Percentiles rank a stretch among this genome's conserved stretches.
Conservation (phyloP, 192 early-diverging fungal species). For the Coemansia sp. region DNA sequence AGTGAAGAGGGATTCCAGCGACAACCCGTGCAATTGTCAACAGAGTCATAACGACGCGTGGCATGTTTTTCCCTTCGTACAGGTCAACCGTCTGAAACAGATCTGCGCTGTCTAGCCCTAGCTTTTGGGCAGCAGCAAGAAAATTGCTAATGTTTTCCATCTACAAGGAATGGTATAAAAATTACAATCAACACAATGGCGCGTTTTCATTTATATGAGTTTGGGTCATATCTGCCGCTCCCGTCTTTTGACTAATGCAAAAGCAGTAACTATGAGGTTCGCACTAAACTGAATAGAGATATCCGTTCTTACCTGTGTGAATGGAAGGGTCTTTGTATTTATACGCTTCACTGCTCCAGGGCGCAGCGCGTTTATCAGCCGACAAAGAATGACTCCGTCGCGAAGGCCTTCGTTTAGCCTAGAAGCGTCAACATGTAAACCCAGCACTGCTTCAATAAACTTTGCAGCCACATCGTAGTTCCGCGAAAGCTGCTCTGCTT, state of each 20-base stretch:
- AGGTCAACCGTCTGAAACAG: slow-evolving; percentile 80
- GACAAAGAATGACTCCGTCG: slow-evolving; percentile 79
- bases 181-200: background rate
- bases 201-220: background rate
- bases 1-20: slow-evolving; percentile 53
- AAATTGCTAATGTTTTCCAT: slow-evolving; percentile 85
- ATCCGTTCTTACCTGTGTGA: slow-evolving; percentile 59
- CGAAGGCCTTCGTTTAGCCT: slow-evolving; percentile 64
- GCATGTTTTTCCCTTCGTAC: slow-evolving; percentile 80
- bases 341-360: slow-evolving; percentile 75
- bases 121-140: slow-evolving; percentile 66
- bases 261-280: background rate
- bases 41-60: slow-evolving; percentile 72
- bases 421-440: slow-evolving; percentile 56
- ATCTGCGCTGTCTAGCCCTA: slow-evolving; percentile 72
- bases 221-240: background rate
- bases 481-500: slow-evolving; percentile 61
- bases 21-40: slow-evolving; percentile 67
- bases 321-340: slow-evolving; percentile 68
- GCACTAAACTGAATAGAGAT: background rate
- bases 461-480: slow-evolving; percentile 63
- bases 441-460: slow-evolving; percentile 66
- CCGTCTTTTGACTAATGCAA: background rate
- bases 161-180: slow-evolving; percentile 41
- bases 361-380: slow-evolving; percentile 73